Percentiles rank a stretch among this genome's conserved stretches.
These are phyloP conservation scores for Auricularia cornea DNA, from an alignment of 768 basidiomycete genomes.

Conservation along the genomic window DNA sequence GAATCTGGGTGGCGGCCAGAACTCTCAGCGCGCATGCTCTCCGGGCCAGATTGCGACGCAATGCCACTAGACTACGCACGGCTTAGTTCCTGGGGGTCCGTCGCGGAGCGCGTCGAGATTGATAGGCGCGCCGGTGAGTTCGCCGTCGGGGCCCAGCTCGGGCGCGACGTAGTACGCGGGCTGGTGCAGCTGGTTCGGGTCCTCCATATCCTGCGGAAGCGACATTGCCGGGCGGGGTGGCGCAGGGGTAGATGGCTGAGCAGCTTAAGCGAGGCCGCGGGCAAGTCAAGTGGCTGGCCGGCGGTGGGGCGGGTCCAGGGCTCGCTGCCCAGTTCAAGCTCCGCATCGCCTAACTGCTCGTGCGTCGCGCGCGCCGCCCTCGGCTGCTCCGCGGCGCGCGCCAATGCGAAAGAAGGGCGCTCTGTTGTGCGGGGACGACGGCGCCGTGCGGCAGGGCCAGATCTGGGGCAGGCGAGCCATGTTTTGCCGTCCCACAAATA, in stretches of 20 bases:
- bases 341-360: background rate
- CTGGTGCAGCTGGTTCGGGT: background rate
- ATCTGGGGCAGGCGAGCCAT: too few species aligned
- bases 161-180: background rate
- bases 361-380: too few species aligned
- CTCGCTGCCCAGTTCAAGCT: background rate
- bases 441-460: too few species aligned
- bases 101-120: constrained; percentile 82
- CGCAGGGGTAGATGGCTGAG: background rate
- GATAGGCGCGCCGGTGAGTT: constrained; percentile 53
- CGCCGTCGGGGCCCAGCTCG: background rate
- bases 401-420: too few species aligned
- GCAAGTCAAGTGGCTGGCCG: too few species aligned
- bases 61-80: constrained; percentile 17
- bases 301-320: background rate
- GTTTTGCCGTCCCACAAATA: too few species aligned
- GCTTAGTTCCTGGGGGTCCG: constrained; percentile 82
- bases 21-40: background rate
- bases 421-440: too few species aligned
- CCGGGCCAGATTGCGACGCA: background rate
- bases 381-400: too few species aligned
- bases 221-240: constrained; percentile 1
- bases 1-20: constrained; percentile 27
- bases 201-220: background rate
- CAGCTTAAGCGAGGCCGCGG: too few species aligned